Base-by-base conservation (phyloP, 345 rosid genomes). In the Brassica juncea region DNA sequence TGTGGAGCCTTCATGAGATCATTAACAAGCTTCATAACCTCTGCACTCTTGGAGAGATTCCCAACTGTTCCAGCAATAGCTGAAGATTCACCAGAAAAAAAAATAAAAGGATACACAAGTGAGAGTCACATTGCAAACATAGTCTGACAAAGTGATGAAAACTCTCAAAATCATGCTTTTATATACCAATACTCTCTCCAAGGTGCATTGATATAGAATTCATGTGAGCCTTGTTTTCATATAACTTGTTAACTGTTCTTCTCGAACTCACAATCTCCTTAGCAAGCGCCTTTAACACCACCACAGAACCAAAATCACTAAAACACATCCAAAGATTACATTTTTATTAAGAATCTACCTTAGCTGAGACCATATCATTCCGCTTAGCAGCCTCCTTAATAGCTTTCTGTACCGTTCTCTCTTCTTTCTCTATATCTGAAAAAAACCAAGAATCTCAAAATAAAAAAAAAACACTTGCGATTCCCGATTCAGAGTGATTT, bases 201-300 rank as follows among this genome's bases (percentile, higher is more conserved):
- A 92, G 96, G 62, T 92, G 98, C 98, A 92, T 91, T 2, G 98
- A 94, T 81, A 94, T 89, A 23, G 98, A 94, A 85, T 94, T 94
- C 92, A 92, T 63, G 77, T 94, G 97, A 3, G 97, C 98, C 87
- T 88, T 94, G 61, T 94, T 94, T 84, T 94, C 98, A 83, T 88
- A 77, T 66, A 94, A 85, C 4, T 92, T 93, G 79, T 88, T 89
- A 58, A 90, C 93, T 7, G 98, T 94, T 83, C 76, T 90, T 81
- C 92, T 90, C n/a, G 98, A 90, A 63, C 87, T 54, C 61, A 92
- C 93, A 73, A 94, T 84, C 75, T 90, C 98, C 78, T 86, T 89
- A 58, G 97, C 98, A 82, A 94, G 98, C 57, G 94, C 83, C 55
- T 47, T 16, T 4, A 35, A 35, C 42, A 47, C 14, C 16, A 47